Evolutionary conservation across 78 protist species (phyloP), one percentile per base, ranked within the genome.

Genomic region (Chrysochromulina parva): DNA sequence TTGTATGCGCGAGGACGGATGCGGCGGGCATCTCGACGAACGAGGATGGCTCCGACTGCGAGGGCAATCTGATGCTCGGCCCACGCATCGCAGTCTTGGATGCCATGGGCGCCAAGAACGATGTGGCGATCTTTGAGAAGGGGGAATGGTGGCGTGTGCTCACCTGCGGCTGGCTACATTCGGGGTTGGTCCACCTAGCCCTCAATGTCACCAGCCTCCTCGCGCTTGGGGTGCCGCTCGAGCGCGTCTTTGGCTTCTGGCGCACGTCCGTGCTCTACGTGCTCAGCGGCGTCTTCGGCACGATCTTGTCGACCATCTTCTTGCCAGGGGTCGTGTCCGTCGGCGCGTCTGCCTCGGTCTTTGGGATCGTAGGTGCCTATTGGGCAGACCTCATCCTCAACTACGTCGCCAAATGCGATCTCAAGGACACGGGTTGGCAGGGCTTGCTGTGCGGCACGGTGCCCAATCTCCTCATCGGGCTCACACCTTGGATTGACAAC

Each of bases 381-480:
- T 74, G 82, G 82, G 82, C 82, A 26, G 82, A 74, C 82, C 5
- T 28, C 57, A 74, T 74, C 82, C 11, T 74, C 82, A 74, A 74
- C 55, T 74, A 17, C 82, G 3, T 4, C 58, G 82, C 82, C 19
- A 53, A 55, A 14, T 2, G 82, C 55, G 48, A 53, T 4, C 16
- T 48, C 26, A 19, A 19, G 13, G 55, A 19, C 5, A 2, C 82
- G 16, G 82, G 82, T 1, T 6, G 38, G 57, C 2, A 2, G 26
- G 16, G 2, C 6, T 55, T 74, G 22, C 55, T 74, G 28, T 38
- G 38, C 6, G 28, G 11, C 4, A 74, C 82, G 28, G 57, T 13
- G 28, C n/a, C 48, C 24, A 74, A 74, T n/a, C 22, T 74, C 20
- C 11, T 4, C 28, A 48, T 74, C 19, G 82, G 82, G 3, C 55